Conservation (phyloP, 1,139 yeast genomes). For the Blastobotrys apis region DNA sequence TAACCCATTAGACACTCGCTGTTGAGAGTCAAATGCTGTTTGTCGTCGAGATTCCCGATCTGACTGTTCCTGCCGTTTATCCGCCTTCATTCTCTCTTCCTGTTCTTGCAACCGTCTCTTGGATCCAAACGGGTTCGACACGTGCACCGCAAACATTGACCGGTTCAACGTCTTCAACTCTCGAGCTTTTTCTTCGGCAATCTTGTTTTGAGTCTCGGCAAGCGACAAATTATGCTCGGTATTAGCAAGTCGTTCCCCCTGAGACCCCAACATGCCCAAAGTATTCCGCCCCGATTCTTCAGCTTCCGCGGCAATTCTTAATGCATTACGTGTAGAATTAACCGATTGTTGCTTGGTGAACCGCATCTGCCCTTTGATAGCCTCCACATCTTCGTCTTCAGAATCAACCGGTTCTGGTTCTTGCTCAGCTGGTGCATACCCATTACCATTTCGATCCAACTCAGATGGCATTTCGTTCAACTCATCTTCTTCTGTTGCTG, state of each 20-base stretch:
- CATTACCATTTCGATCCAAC: conserved; percentile 8
- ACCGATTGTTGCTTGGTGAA: conserved; percentile 86
- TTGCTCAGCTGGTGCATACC: conserved; percentile 2
- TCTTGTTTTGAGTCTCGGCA: conserved; percentile 75
- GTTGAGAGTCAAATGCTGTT: conserved; percentile 44
- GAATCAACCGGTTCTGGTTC: conserved; percentile 42
- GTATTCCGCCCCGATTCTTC: conserved; percentile 89
- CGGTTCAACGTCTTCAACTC: conserved; percentile 79
- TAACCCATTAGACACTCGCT: conserved; percentile 45
- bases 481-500: conserved; percentile 52
- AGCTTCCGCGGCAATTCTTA: conserved; percentile 86
- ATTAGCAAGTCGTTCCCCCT: conserved; percentile 76
- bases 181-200: conserved; percentile 79
- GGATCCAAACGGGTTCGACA: conserved; percentile 81
- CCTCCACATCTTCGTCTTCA: conserved; percentile 86
- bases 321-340: conserved; percentile 78
- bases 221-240: conserved; percentile 74
- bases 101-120: conserved; percentile 70
- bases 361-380: conserved; percentile 75
- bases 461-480: conserved; percentile 31
- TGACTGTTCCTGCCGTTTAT: conserved; percentile 53
- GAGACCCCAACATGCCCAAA: conserved; percentile 87
- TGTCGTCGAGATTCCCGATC: conserved; percentile 43
- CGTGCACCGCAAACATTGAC: conserved; percentile 76
- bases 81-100: conserved; percentile 66